Percentiles rank a stretch among this genome's conserved stretches.
Conservation (phyloP, 768 basidiomycete genomes). For the Crepidotus variabilis region DNA sequence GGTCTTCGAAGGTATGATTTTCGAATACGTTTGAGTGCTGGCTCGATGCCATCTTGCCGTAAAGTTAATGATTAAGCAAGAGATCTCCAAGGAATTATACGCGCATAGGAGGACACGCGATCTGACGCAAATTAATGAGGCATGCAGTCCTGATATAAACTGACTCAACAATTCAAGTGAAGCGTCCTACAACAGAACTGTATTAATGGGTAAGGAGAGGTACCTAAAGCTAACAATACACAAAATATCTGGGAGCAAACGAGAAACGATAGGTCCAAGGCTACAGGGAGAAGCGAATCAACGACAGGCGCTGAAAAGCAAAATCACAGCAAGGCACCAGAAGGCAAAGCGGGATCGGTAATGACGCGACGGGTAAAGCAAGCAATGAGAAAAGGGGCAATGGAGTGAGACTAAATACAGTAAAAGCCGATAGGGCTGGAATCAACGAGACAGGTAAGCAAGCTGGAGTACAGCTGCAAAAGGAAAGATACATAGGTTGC, state of each 20-base stretch:
- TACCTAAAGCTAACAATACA: background rate
- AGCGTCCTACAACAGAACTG: background rate
- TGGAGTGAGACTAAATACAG: no score
- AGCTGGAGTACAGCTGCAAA: background rate
- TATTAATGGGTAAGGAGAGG: background rate
- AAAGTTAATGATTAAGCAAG: no score
- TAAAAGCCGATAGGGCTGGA: no score
- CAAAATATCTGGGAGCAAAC: background rate
- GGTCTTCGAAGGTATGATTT: no score
- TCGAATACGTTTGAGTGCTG: no score
- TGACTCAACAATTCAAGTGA: background rate
- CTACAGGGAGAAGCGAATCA: conserved; percentile 1
- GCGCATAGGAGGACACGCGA: no score
- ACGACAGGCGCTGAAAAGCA: background rate
- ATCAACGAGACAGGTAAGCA: background rate
- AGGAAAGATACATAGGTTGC: background rate
- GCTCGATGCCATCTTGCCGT: no score
- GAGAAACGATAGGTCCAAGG: conserved; percentile 1
- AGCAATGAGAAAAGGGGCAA: no score
- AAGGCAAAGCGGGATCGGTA: background rate
- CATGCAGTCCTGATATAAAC: no score
- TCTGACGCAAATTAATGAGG: no score
- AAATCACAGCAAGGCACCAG: conserved; percentile 1
- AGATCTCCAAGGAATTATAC: no score
- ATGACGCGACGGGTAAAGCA: background rate